These are phyloP conservation scores for Pilasporangium apinafurcum DNA, from an alignment of 352 stramenopile species.

Conservation along the genomic window DNA sequence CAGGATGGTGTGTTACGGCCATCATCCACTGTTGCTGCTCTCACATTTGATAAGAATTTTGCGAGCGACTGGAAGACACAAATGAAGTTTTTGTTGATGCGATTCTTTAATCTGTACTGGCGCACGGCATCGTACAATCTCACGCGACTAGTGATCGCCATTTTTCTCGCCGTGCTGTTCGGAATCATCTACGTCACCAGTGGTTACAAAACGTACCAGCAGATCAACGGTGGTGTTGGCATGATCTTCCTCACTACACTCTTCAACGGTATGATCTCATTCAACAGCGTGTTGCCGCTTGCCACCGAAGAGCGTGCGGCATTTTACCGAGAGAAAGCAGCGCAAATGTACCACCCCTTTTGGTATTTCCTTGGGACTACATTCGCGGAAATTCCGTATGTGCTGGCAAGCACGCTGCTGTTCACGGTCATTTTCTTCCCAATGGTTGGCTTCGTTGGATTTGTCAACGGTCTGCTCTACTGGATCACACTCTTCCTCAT, in stretches of 20 bases:
- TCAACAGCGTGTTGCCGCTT: slow-evolving; percentile 50
- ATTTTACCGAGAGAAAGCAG: slow-evolving; percentile 79
- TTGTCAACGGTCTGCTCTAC: slow-evolving; percentile 7
- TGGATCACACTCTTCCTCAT: slow-evolving; percentile 7
- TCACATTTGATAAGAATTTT: slow-evolving; percentile 9
- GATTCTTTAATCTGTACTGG: slow-evolving; percentile 30
- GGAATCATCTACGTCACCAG: slow-evolving; percentile 33
- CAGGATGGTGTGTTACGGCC: slow-evolving; percentile 4
- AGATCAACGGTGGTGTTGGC: slow-evolving; percentile 22
- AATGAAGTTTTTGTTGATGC: slow-evolving; percentile 4
- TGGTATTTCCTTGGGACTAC: slow-evolving; percentile 25
- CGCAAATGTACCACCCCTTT: slow-evolving; percentile 59
- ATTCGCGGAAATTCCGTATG: slow-evolving; percentile 46
- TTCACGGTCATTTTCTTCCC: slow-evolving; percentile 19
- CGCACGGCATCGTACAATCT: slow-evolving; percentile 61
- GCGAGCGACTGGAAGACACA: slow-evolving; percentile 4
- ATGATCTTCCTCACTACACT: slow-evolving; percentile 63
- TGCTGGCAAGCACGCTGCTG: slow-evolving; percentile 9
- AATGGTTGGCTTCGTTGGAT: slow-evolving; percentile 11
- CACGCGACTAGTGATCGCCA: slow-evolving; percentile 34
- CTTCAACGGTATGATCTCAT: slow-evolving; percentile 55
- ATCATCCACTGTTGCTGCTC: slow-evolving; percentile 2
- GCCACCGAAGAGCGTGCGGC: slow-evolving; percentile 68
- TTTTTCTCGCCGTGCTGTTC: slow-evolving; percentile 54
- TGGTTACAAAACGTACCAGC: slow-evolving; percentile 12